A percentile compares a stretch with the other conserved stretches of the same genome.
Conservation (phyloP, 1,139 yeast genomes). For the Yamadazyma triangularis region DNA sequence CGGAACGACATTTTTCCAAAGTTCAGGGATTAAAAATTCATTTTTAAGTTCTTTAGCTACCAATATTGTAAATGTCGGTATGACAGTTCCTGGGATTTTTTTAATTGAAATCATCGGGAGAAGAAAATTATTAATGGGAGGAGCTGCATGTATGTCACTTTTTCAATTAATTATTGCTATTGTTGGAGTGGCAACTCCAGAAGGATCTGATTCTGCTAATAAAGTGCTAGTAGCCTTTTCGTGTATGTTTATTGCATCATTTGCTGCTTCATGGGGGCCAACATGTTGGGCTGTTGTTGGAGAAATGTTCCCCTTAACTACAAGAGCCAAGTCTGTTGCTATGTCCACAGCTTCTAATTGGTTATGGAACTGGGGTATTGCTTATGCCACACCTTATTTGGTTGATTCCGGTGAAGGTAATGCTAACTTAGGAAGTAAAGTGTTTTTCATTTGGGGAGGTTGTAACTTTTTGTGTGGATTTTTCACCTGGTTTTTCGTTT, state of each 20-base stretch:
- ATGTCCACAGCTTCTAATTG: slow-evolving; percentile 74
- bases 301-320: slow-evolving; percentile 74
- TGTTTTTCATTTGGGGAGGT: slow-evolving; percentile 63
- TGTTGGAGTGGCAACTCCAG: slow-evolving; percentile 54
- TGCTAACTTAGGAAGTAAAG: slow-evolving; percentile 43
- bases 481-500: slow-evolving; percentile 52
- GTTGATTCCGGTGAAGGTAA: slow-evolving; percentile 64
- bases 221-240: slow-evolving; percentile 64
- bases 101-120: slow-evolving; percentile 35
- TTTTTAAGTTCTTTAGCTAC: slow-evolving; percentile 33
- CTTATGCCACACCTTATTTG: slow-evolving; percentile 71
- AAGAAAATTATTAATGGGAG: slow-evolving; percentile 38
- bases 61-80: slow-evolving; percentile 34
- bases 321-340: slow-evolving; percentile 77
- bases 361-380: slow-evolving; percentile 75
- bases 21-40: slow-evolving; percentile 44
- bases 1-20: slow-evolving; percentile 61
- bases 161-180: slow-evolving; percentile 67
- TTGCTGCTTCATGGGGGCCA: slow-evolving; percentile 87
- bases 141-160: slow-evolving; percentile 60
- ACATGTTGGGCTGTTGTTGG: slow-evolving; percentile 72
- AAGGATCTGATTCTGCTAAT: slow-evolving; percentile 39
- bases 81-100: slow-evolving; percentile 35
- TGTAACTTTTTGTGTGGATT: slow-evolving; percentile 54
- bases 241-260: slow-evolving; percentile 72